Evolutionary conservation across 305 asterid genomes (phyloP), one percentile per base, ranked within the genome.

Genomic region (Vinca major): DNA sequence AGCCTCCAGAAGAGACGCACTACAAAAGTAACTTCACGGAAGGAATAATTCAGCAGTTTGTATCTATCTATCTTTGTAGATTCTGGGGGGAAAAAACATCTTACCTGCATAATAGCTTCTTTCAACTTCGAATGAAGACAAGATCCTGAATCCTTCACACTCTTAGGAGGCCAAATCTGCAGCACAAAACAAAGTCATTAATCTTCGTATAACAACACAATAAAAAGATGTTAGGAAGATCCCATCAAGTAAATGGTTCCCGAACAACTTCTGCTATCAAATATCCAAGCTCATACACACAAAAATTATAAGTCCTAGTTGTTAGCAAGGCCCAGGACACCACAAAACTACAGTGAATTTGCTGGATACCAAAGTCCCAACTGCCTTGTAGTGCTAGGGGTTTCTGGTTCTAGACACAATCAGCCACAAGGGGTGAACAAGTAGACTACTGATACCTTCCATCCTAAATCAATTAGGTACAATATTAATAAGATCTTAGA

Each of bases 141-240:
- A 16, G 98, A 92, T 73, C 89, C 95, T 63, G 96, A 87, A 83
- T 92, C 98, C 80, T 90, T 92, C 73, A 90, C 84, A 80, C 81
- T 82, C 84, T 92, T 88, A 57, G 98, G 98, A 65, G 98, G 97
- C 98, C 98, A 92, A 80, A 92, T 90, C 98, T 90, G 87, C 80
- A 82, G 67, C 73, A 26, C 33, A 62, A 44, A 63, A 57, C 56
- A 56, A 51, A 51, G 39, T 55, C 41, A 70, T 36, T 43, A 33
- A 36, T 74, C 71, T 43, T 1, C 4, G 2, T 6, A 41, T 43
- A 10, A 33, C 68, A 71, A 13, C 17, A 37, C 44, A 56, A 45
- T 45, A 45, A 45, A 26, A 45, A 1, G 49, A 5, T 45, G 10
- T 8, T 8, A 45, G 11, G 2, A 45, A 45, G 10, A 45, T 45